Evolutionary conservation across 2,329 filamentous ascomycete species (phyloP), one percentile per base, ranked within the genome.

Genomic region (Fusarium sp.): DNA sequence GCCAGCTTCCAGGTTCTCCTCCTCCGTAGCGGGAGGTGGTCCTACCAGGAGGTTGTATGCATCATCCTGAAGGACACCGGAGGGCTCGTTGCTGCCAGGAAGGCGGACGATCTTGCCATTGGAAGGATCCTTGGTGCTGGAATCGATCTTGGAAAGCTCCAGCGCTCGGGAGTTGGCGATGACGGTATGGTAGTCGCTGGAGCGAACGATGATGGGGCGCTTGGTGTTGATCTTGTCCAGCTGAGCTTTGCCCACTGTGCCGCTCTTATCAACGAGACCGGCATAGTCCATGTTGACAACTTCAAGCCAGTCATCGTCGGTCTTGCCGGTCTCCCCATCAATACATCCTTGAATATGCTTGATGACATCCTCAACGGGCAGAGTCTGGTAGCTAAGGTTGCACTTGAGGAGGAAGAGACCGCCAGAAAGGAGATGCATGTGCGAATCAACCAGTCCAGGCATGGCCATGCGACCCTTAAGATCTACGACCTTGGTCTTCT

Each of bases 381-480:
- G 64, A 0, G 78, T 50, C 65, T 80, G 77, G n/a, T 80, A 80
- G 66, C 72, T 79, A 11, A 80, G 64, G 45, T 77, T 71, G 66
- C 78, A 80, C 43, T 80, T 79, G 13, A 80, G 62, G 6, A 80
- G 73, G 54, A 64, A 74, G 6, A 70, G 64, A 4, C 78, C 78
- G 6, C 78, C 78, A 0, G 74, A 74, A 0, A 78, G 25, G 20
- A 78, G 37, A 37, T 80, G 78, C 76, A 80, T 80, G 56, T 80
- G 78, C 1, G 78, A 77, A 14, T 80, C 78, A 13, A 80, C 67
- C 43, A 80, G 70, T 8, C 78, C 78, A 5, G 78, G 78, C 78
- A 80, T 80, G n/a, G 75, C 77, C 78, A 80, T 80, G 37, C 74
- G 76, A 13, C 78, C 78, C 20, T 78, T 43, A 13, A 80, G 78